Evolutionary conservation across 345 rosid genomes (phyloP).

Genomic region (Lepidium didymum): DNA sequence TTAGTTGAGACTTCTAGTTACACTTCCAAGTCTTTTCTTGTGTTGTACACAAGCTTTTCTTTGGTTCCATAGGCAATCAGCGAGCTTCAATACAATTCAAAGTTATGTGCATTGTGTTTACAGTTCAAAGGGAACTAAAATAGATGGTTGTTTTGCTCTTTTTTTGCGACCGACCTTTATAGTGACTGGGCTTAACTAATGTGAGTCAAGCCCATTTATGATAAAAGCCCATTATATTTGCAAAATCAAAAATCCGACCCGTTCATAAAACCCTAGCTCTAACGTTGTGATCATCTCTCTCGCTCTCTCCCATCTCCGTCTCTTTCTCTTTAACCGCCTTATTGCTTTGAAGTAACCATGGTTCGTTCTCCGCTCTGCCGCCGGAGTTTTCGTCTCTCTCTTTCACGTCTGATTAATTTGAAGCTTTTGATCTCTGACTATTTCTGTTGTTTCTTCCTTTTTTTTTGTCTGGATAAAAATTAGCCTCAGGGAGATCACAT

Average conservation of each 20-base stretch:
- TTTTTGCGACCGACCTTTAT: no score
- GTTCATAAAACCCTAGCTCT: conserved; percentile 17
- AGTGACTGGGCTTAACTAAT: neutral
- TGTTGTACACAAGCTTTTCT: no score
- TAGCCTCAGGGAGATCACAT: conserved; percentile 98
- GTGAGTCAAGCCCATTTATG: neutral
- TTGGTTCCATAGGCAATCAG: no score
- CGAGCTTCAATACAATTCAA: no score
- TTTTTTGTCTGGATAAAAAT: neutral
- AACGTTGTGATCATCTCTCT: neutral
- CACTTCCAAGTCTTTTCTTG: no score
- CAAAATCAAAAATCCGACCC: neutral
- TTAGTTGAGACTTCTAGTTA: no score
- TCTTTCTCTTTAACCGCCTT: neutral
- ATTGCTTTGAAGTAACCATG: conserved; percentile 15
- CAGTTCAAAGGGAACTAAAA: no score
- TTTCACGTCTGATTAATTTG: neutral
- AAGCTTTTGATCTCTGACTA: neutral
- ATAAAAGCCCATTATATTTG: neutral
- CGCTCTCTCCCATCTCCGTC: neutral
- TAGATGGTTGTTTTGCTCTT: no score
- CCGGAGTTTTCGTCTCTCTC: neutral
- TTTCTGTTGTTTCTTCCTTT: neutral
- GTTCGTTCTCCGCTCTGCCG: conserved; percentile 17
- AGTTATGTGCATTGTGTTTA: no score